These are phyloP conservation scores for Dianthus caryophyllus DNA, from an alignment of 148 eudicot species.

Conservation along the genomic window DNA sequence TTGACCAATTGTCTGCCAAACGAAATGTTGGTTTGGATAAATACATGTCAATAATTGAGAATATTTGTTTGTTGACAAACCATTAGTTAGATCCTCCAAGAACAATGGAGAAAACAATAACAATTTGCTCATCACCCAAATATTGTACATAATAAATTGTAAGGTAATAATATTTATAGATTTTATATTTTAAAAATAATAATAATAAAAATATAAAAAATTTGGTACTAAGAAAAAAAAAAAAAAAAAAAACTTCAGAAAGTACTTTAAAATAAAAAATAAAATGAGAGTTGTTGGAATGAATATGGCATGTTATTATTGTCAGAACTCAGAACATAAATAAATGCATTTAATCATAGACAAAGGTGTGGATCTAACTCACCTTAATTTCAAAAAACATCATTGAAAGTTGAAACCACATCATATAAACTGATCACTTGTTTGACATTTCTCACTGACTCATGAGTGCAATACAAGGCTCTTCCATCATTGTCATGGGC, in stretches of 20 bases:
- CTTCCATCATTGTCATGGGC: too few species aligned
- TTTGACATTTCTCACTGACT: slow-evolving; percentile 7
- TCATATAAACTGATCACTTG: slow-evolving; percentile 13
- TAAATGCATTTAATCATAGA: background rate
- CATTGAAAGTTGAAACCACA: slow-evolving; percentile 21
- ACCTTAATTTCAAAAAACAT: slow-evolving; percentile 9
- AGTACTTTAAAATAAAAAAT: too few species aligned
- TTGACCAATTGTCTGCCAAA: slow-evolving; percentile 1
- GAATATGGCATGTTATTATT: slow-evolving; percentile 14
- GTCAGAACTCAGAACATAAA: slow-evolving; percentile 2
- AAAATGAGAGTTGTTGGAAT: too few species aligned
- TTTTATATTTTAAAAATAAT: too few species aligned
- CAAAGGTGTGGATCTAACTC: slow-evolving; percentile 4
- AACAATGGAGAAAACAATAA: background rate
- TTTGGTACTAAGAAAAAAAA: too few species aligned
- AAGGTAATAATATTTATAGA: too few species aligned
- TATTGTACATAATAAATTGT: background rate
- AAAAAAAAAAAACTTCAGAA: too few species aligned
- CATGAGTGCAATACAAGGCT: background rate
- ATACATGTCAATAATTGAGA: slow-evolving; percentile 1
- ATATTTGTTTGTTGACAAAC: background rate
- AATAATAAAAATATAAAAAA: too few species aligned
- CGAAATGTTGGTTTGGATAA: slow-evolving; percentile 4
- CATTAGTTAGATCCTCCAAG: slow-evolving; percentile 7
- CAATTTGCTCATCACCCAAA: background rate